Base-by-base conservation (phyloP, 2,329 filamentous ascomycete species). In the Claviceps spartinae region DNA sequence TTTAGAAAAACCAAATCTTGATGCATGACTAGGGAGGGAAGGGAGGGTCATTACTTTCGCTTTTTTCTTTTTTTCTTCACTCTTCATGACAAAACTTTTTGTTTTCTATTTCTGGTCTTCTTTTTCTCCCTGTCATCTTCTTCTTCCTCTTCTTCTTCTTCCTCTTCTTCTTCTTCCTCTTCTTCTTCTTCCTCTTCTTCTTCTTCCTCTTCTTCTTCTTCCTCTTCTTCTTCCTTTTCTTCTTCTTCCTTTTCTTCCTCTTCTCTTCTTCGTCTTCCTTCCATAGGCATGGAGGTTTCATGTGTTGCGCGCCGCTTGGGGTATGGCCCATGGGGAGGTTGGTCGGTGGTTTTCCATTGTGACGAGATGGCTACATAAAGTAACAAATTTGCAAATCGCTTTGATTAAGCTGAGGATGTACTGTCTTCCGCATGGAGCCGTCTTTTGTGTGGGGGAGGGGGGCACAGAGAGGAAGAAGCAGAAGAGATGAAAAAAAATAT, bases 11-110 rank as follows among this genome's bases (percentile, higher is more conserved):
- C 30, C 67, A 71, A 68, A 69, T 66, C 68, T 70, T 66, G 65
- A 64, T 73, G 72, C 72, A 75, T 73, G 70, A 71, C 50, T 67
- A 67, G 66, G 71, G 67, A 72, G 68, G 69, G 69, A 67, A 67
- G 66, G 71, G 67, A 72, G 68, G 69, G 69, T 70, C 69, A 59
- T 57, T 60, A 62, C 59, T 63, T 57, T 63, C 70, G 70, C 69
- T 67, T 50, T 20, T 36, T 47, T 1, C 36, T 47, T 67, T 48
- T 46, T 36, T 36, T 20, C 26, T 43, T 30, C 26, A 46, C 44
- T 47, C 42, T 51, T 43, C 47, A n/a, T 26, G 20, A 26, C 30
- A 36, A 11, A 36, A 22, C 8, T 2, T 58, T 62, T 54, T 63
- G 70, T 69, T 68, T 67, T 48, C 22, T 36, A 46, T 37, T 47